Evolutionary conservation across 306 rosid species (phyloP), one percentile per base, ranked within the genome.

Genomic region (Biancaea sappan): DNA sequence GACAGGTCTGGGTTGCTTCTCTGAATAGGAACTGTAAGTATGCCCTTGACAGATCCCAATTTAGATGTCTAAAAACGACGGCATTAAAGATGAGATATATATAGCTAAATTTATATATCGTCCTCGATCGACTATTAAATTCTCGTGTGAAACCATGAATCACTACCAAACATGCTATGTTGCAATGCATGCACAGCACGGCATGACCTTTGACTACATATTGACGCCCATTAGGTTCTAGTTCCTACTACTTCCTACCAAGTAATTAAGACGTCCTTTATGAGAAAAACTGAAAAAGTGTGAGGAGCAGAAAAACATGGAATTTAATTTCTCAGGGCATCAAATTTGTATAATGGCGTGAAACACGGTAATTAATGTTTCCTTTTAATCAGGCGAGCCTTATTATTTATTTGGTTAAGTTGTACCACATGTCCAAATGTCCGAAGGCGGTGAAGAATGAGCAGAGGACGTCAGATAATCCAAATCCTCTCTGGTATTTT

Each of bases 21-120:
- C 58, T 74, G 69, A 8, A 47, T 60, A 63, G 80, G 47, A 75
- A 76, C 78, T 71, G 75, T 58, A 37, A 63, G 64, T 35, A 5
- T 41, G 77, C 53, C 51, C 31, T 69, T 76, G 71, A 71, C 81
- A 44, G 64, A 52, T 54, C 31, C 57, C 73, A 69, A 24, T 40
- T 59, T 59, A 21, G 69, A 65, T 14, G 52, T 53, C 50, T 47
- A 16, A 62, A 70, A 80, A 34, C 31, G 50, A 70, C 56, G 54
- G 84, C 70, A 59, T 18, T n/a, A n/a, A n/a, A n/a, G n/a, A n/a
- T n/a, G n/a, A n/a, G n/a, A n/a, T n/a, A n/a, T n/a, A n/a, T n/a
- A n/a, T n/a, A n/a, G n/a, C n/a, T n/a, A n/a, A n/a, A n/a, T n/a
- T n/a, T n/a, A n/a, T n/a, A n/a, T n/a, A n/a, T n/a, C n/a, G n/a